Evolutionary conservation across 2,329 filamentous ascomycete genomes (phyloP).

Genomic region (Epichloe amarillans): DNA sequence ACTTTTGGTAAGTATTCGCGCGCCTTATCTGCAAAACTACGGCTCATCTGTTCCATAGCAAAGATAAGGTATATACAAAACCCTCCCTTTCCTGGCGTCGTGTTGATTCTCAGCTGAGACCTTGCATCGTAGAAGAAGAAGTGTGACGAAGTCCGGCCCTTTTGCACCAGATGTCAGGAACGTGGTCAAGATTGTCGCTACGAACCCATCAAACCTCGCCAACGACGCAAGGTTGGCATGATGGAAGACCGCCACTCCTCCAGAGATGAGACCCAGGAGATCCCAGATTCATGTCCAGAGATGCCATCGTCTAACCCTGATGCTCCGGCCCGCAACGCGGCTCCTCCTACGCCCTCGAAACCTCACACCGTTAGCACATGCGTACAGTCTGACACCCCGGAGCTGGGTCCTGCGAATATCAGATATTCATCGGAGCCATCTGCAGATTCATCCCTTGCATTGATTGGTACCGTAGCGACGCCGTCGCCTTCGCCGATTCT

Average conservation of each 20-base stretch:
- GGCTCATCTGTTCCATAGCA: constrained; percentile 22
- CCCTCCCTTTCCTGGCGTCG: not conserved
- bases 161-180: constrained; percentile 37
- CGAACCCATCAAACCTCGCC: constrained; percentile 30
- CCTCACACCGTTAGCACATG: constrained; percentile 6
- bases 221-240: constrained; percentile 22
- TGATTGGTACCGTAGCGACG: constrained; percentile 10
- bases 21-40: not conserved
- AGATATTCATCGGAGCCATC: constrained; percentile 5
- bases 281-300: not conserved
- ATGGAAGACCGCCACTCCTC: not conserved
- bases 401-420: not conserved
- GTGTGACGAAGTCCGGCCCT: constrained; percentile 39
- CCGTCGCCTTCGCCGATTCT: constrained; percentile 23
- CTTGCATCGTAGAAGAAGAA: constrained; percentile 37
- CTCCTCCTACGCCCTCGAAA: constrained; percentile 2
- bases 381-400: constrained; percentile 9
- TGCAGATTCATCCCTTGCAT: constrained; percentile 13
- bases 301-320: not conserved
- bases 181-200: constrained; percentile 35
- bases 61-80: constrained; percentile 34
- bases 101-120: not conserved
- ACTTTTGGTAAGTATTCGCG: constrained; percentile 31
- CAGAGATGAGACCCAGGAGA: not conserved
- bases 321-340: constrained; percentile 1